phyloP scores from a whole-genome alignment of 225 moss, liverwort and hornwort genomes.

The Pseudoscleropodium purum region DNA sequence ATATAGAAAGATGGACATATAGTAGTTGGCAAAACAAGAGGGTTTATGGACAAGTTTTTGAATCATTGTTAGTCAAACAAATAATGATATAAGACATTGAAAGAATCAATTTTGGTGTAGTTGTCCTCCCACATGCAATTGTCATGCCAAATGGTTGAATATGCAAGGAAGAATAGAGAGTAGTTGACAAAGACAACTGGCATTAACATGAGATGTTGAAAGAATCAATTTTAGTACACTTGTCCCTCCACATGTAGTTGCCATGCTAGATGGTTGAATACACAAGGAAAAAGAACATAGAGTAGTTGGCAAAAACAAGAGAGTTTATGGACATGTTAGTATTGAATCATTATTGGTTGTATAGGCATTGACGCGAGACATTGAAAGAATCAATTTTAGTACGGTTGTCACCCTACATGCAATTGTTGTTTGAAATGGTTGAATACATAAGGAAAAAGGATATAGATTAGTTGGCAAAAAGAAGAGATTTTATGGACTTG shows the following conservation, averaged over 20 bases:
- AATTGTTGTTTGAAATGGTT: neutral
- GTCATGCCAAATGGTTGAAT: neutral
- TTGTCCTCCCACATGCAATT: too few relatives aligned
- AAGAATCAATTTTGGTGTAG: too few relatives aligned
- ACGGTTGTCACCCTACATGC: neutral
- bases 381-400: too few relatives aligned
- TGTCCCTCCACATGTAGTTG: neutral
- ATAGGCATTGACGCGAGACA: too few relatives aligned
- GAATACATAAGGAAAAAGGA: neutral
- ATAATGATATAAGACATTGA: too few relatives aligned
- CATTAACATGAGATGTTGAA: neutral
- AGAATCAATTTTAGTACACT: neutral
- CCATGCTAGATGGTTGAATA: neutral
- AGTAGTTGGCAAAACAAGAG: neutral
- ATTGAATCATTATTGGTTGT: too few relatives aligned
- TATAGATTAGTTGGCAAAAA: neutral
- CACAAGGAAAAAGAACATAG: fast-evolving
- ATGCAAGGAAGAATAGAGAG: neutral
- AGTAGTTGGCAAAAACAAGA: neutral
- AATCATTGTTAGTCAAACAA: too few relatives aligned
- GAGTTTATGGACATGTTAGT: too few relatives aligned
- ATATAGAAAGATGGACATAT: neutral
- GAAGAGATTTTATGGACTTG: neutral
- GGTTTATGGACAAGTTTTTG: too few relatives aligned
- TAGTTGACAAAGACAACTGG: neutral